These are phyloP conservation scores for Pseudopyricularia javanii DNA, from an alignment of 2,329 filamentous ascomycete genomes.

Conservation along the genomic window DNA sequence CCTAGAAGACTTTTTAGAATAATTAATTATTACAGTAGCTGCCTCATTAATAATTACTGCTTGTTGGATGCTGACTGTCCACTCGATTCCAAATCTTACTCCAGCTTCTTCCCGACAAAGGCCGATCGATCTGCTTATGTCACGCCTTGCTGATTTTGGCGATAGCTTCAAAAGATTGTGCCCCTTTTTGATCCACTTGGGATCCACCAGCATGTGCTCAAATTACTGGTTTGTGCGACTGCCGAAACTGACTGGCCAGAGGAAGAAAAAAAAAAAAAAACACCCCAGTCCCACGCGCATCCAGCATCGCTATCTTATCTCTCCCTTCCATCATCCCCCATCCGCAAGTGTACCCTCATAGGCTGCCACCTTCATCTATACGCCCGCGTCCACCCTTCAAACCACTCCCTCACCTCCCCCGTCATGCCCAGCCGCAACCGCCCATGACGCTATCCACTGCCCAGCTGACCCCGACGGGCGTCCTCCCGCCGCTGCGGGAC, in stretches of 20 bases:
- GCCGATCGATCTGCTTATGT: no score
- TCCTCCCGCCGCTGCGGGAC: not conserved
- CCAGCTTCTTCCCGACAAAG: no score
- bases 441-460: not conserved
- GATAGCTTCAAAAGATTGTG: no score
- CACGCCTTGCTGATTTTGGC: no score
- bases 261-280: not conserved
- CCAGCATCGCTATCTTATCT: not conserved
- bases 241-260: not conserved
- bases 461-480: conserved; percentile 1
- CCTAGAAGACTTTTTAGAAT: no score
- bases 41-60: no score
- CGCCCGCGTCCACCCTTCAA: not conserved
- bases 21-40: no score
- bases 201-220: not conserved
- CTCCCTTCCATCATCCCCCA: not conserved
- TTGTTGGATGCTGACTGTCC: no score
- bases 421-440: not conserved
- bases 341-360: not conserved
- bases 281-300: not conserved
- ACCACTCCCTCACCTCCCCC: not conserved
- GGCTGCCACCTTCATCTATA: not conserved
- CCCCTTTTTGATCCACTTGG: no score
- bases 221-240: not conserved
- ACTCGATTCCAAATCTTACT: no score